phyloP scores from a whole-genome alignment of 148 eudicot species.

The Linanthus parryae region DNA sequence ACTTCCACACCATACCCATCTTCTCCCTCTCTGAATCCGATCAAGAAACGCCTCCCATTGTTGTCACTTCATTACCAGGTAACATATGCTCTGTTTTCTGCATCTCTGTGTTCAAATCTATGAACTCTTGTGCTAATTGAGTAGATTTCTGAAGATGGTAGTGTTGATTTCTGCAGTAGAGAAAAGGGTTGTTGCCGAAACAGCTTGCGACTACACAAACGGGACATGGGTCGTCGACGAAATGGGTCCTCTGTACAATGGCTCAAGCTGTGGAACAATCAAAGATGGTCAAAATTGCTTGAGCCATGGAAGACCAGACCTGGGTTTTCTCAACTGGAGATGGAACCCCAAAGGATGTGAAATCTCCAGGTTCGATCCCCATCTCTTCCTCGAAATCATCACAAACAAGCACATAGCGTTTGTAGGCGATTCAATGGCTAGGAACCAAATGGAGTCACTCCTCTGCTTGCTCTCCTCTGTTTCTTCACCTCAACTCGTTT shows the following conservation, averaged over 20 bases:
- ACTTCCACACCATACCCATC: too few species aligned
- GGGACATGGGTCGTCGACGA: constrained; percentile 64
- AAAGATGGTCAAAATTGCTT: constrained; percentile 79
- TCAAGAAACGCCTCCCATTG: too few species aligned
- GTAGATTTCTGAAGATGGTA: too few species aligned
- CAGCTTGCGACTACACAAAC: constrained; percentile 61
- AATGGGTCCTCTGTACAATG: constrained; percentile 67
- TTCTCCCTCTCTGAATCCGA: too few species aligned
- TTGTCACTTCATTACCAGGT: too few species aligned
- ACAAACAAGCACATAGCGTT: constrained; percentile 71
- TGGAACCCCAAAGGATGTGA: constrained; percentile 70
- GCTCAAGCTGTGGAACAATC: constrained; percentile 63
- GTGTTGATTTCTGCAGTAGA: too few species aligned
- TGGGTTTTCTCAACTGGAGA: constrained; percentile 66
- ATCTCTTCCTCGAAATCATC: constrained; percentile 42
- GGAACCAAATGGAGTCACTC: constrained; percentile 87
- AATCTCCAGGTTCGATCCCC: constrained; percentile 67
- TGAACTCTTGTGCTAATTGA: too few species aligned
- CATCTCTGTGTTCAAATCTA: too few species aligned
- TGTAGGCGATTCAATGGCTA: constrained; percentile 92
- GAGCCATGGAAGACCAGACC: constrained; percentile 68
- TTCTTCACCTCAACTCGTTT: constrained; percentile 47
- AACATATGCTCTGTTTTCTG: too few species aligned
- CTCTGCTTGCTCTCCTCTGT: constrained; percentile 63
- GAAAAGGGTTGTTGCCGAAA: constrained; percentile 30